phyloP scores from a whole-genome alignment of 345 rosid species.

The Lumnitzera littorea region DNA sequence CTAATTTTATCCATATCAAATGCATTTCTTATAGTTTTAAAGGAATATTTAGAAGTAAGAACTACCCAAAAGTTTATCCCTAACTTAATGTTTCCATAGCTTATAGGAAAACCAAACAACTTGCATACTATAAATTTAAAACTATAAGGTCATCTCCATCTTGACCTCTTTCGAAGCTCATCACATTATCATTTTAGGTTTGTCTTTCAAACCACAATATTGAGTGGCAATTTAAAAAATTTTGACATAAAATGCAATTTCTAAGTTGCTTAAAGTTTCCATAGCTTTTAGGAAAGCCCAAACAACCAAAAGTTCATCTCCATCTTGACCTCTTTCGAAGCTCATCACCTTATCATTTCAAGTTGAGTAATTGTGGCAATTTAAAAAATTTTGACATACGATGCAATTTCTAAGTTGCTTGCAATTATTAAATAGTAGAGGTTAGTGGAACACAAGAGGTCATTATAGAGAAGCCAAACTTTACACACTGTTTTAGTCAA shows the following conservation, averaged over 20 bases:
- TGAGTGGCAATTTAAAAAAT: too few relatives aligned
- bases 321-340: constrained; percentile 49
- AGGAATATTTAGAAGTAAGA: constrained; percentile 81
- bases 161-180: too few relatives aligned
- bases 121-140: too few relatives aligned
- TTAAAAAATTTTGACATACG: too few relatives aligned
- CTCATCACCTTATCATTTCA: constrained; percentile 84
- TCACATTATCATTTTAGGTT: too few relatives aligned
- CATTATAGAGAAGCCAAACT: constrained; percentile 55
- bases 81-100: constrained; percentile 29
- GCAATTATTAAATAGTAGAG: constrained; percentile 39
- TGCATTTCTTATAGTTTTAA: not conserved
- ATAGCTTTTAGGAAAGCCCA: constrained; percentile 72
- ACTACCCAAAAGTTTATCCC: constrained; percentile 59
- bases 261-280: constrained; percentile 17
- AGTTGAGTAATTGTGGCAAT: constrained; percentile 23
- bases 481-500: too few relatives aligned
- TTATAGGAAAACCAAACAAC: too few relatives aligned
- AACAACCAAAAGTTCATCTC: constrained; percentile 17
- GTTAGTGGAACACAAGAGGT: constrained; percentile 88
- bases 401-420: not conserved
- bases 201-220: too few relatives aligned
- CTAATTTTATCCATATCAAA: too few relatives aligned
- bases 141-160: too few relatives aligned
- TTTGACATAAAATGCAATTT: too few relatives aligned